Evolutionary conservation across 73 alveolate species (phyloP).

Genomic region (Paramecium pentaurelia): DNA sequence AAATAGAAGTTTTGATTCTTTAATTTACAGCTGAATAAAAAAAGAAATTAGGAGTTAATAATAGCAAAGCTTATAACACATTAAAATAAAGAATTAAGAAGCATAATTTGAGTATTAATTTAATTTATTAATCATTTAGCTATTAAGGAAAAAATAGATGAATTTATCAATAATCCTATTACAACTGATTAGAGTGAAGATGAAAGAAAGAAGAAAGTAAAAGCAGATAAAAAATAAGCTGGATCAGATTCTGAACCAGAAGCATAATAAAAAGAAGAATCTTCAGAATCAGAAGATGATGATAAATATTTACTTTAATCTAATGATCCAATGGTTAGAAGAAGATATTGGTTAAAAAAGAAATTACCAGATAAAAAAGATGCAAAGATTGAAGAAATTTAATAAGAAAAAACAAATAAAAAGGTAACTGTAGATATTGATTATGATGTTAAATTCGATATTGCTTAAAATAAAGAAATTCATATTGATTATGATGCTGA

Average conservation of each 20-base stretch:
- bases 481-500: background rate
- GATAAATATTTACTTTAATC: constrained; percentile 15
- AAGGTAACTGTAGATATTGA: background rate
- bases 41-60: constrained; percentile 10
- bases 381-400: background rate
- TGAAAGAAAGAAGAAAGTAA: background rate
- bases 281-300: constrained; percentile 36
- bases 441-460: constrained; percentile 15
- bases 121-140: background rate
- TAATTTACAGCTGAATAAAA: constrained; percentile 6
- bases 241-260: background rate
- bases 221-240: background rate
- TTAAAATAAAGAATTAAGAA: background rate
- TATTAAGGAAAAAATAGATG: background rate
- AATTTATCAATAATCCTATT: background rate
- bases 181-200: constrained; percentile 14
- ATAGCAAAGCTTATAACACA: background rate
- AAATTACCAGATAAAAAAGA: background rate
- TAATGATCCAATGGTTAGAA: constrained; percentile 31
- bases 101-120: background rate
- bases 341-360: constrained; percentile 44
- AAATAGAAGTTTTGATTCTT: background rate
- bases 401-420: background rate
- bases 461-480: background rate
- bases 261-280: background rate